Evolutionary conservation across 2,329 filamentous ascomycete species (phyloP).

Genomic region (Claviceps sp.): DNA sequence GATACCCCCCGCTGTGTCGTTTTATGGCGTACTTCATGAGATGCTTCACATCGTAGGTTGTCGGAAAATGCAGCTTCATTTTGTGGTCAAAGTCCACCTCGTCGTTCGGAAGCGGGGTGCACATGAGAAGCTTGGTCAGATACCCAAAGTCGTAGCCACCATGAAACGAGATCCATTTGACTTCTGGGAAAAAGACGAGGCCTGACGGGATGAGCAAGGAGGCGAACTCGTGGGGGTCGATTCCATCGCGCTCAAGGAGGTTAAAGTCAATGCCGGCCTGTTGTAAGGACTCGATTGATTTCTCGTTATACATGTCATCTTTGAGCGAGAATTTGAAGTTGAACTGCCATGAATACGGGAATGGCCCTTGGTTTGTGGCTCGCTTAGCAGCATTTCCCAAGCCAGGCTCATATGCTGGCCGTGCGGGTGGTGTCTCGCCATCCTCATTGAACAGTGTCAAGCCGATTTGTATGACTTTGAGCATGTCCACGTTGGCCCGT

Average conservation of each 20-base stretch:
- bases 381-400: slow-evolving; percentile 24
- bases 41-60: slow-evolving; percentile 92
- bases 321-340: slow-evolving; percentile 95
- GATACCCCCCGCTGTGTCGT: slow-evolving; percentile 49
- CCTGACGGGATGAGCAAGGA: slow-evolving; percentile 84
- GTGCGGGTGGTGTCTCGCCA: slow-evolving; percentile 70
- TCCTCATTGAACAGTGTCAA: slow-evolving; percentile 87
- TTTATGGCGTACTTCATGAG: slow-evolving; percentile 81
- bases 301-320: slow-evolving; percentile 94
- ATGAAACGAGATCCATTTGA: slow-evolving; percentile 96
- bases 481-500: slow-evolving; percentile 89
- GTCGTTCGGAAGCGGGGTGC: slow-evolving; percentile 71
- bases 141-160: slow-evolving; percentile 98
- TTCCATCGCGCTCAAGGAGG: slow-evolving; percentile 73
- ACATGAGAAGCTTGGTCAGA: slow-evolving; percentile 82
- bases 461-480: slow-evolving; percentile 95
- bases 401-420: slow-evolving; percentile 37
- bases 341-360: slow-evolving; percentile 95
- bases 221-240: slow-evolving; percentile 81
- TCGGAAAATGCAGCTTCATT: slow-evolving; percentile 86
- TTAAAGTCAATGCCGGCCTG: slow-evolving; percentile 88
- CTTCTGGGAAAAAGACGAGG: slow-evolving; percentile 72
- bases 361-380: slow-evolving; percentile 32
- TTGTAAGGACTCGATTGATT: slow-evolving; percentile 82
- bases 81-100: slow-evolving; percentile 81